A percentile compares a stretch with the other conserved stretches of the same genome.
Conservation (phyloP, 2,329 filamentous ascomycete genomes). For the Ascochyta lentis region DNA sequence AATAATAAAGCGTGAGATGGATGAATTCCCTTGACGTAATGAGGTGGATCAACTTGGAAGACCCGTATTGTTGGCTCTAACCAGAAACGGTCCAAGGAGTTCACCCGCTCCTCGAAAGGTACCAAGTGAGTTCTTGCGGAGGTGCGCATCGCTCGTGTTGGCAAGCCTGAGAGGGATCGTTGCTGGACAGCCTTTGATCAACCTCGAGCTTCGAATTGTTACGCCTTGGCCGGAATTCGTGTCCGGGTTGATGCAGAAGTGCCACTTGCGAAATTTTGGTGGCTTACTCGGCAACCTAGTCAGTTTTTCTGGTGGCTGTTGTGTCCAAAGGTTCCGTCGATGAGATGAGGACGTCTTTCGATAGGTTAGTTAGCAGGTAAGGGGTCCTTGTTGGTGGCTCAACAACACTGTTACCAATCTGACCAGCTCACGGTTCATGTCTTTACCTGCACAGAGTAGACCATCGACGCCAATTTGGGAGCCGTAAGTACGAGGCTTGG, state of each 20-base stretch:
- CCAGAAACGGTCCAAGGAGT: background rate
- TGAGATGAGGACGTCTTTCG: background rate
- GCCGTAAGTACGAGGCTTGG: background rate
- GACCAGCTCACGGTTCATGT: no score
- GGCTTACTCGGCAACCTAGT: background rate
- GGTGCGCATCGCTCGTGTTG: background rate
- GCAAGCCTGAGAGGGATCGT: background rate
- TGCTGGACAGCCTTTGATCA: no score
- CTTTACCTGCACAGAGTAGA: background rate
- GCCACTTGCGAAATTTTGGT: no score
- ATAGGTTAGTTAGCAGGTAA: background rate
- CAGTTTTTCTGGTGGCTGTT: background rate
- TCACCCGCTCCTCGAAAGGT: background rate
- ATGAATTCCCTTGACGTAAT: constrained; percentile 1
- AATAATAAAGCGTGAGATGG: background rate
- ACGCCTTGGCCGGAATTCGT: background rate
- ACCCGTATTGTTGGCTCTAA: constrained; percentile 4
- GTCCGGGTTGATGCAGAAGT: no score
- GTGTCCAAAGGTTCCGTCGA: background rate
- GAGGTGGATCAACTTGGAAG: background rate
- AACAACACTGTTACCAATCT: background rate
- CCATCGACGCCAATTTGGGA: background rate
- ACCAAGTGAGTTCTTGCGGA: background rate
- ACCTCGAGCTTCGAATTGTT: background rate
- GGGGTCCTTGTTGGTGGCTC: background rate